These are phyloP conservation scores for Dendrobium catenatum DNA, from an alignment of 106 monocot species.

Conservation along the genomic window DNA sequence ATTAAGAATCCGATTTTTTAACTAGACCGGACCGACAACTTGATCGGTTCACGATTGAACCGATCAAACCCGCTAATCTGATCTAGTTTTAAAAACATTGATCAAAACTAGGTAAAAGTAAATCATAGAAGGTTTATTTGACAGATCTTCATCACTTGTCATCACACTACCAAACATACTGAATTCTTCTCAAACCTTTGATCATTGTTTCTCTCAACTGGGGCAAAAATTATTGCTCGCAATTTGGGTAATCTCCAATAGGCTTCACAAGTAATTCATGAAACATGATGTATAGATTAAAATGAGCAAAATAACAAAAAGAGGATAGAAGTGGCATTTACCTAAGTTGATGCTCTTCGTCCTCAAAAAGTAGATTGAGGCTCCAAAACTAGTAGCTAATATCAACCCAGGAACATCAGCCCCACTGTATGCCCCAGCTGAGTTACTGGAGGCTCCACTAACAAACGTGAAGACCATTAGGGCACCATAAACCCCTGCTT, in stretches of 20 bases:
- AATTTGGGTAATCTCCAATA: background rate
- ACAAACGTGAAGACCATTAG: constrained; percentile 79
- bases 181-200: background rate
- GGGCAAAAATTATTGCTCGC: background rate
- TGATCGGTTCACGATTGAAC: too few relatives aligned
- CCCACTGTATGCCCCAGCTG: constrained; percentile 48
- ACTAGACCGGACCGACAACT: too few relatives aligned
- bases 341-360: constrained; percentile 79
- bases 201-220: background rate
- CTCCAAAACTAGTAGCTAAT: constrained; percentile 85
- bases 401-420: constrained; percentile 88
- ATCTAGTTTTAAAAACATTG: background rate
- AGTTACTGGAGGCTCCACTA: constrained; percentile 52
- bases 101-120: background rate
- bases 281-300: background rate
- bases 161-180: background rate
- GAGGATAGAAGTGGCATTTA: constrained; percentile 9
- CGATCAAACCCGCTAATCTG: too few relatives aligned
- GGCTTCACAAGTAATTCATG: background rate
- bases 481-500: constrained; percentile 87
- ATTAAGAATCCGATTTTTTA: too few relatives aligned
- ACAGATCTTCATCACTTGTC: background rate
- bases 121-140: background rate
- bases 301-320: background rate
- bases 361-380: constrained; percentile 82